Evolutionary conservation across 352 stramenopile species (phyloP).

Genomic region (Phytophthora crassamura): DNA sequence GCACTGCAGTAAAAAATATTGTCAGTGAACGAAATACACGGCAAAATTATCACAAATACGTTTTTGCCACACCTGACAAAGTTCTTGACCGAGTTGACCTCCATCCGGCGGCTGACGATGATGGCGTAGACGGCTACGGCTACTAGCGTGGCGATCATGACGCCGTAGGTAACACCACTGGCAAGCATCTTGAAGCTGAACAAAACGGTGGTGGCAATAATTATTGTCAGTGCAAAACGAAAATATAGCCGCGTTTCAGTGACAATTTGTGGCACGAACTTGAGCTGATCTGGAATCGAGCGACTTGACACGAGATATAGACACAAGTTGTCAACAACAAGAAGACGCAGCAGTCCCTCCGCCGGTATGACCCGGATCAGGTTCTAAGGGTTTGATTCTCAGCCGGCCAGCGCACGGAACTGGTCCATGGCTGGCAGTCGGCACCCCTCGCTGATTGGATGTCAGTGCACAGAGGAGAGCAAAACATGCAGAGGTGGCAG

Average conservation of each 20-base stretch:
- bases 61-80: constrained; percentile 51
- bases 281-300: not conserved
- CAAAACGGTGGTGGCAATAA: too few species aligned
- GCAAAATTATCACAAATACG: constrained; percentile 1
- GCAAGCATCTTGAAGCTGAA: constrained; percentile 35
- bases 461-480: constrained; percentile 16
- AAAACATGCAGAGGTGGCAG: too few species aligned
- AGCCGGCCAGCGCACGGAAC: constrained; percentile 42
- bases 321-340: constrained; percentile 28
- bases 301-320: constrained; percentile 1
- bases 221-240: not conserved
- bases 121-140: constrained; percentile 63
- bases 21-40: not conserved
- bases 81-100: constrained; percentile 52
- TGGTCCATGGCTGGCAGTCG: constrained; percentile 35
- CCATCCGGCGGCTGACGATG: constrained; percentile 49
- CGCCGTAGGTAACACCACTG: constrained; percentile 44
- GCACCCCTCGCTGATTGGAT: constrained; percentile 54
- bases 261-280: too few species aligned
- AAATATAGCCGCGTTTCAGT: not conserved
- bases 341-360: constrained; percentile 42
- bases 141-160: constrained; percentile 58
- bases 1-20: constrained; percentile 36
- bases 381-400: constrained; percentile 55
- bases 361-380: constrained; percentile 55